These are phyloP conservation scores for Blastocystis sp. DNA, from an alignment of 352 stramenopile genomes.

Conservation along the genomic window DNA sequence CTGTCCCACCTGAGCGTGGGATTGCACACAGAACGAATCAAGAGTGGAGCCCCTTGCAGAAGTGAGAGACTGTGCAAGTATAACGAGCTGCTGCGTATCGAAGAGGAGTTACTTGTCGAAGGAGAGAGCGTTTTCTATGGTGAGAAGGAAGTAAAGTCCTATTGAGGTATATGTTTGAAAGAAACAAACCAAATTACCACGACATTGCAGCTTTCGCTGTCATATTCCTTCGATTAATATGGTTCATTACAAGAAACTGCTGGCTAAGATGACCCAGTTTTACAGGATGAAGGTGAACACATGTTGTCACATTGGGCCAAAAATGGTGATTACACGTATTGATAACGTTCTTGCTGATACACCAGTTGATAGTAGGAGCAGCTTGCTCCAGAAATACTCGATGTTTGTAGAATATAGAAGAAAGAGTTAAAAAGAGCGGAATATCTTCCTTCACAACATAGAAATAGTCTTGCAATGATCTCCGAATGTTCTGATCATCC, in stretches of 20 bases:
- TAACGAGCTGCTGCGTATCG: conserved; percentile 97
- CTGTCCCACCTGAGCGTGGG: conserved; percentile 98
- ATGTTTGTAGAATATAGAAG: conserved; percentile 23
- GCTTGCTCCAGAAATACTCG: conserved; percentile 17
- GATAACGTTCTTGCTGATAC: conserved; percentile 1
- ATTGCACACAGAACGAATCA: conserved; percentile 92
- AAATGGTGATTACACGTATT: conserved; percentile 34
- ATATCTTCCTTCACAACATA: conserved; percentile 16
- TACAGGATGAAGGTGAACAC: conserved; percentile 35
- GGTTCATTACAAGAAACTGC: neutral
- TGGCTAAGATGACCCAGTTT: neutral
- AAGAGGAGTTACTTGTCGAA: conserved; percentile 79
- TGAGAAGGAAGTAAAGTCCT: neutral
- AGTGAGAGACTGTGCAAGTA: conserved; percentile 95
- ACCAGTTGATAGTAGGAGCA: conserved; percentile 42
- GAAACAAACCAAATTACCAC: conserved; percentile 24
- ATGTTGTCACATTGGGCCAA: conserved; percentile 15
- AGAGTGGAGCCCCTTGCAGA: conserved; percentile 94
- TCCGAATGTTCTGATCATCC: neutral
- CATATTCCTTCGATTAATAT: neutral
- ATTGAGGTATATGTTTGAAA: neutral
- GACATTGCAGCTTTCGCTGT: neutral
- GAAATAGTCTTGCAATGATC: conserved; percentile 42
- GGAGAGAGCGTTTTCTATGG: neutral
- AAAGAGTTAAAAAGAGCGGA: neutral